A percentile compares a stretch with the other conserved stretches of the same genome.
Evolutionary conservation across 768 basidiomycete species (phyloP).

Genomic region (Gymnopilus dilepis): DNA sequence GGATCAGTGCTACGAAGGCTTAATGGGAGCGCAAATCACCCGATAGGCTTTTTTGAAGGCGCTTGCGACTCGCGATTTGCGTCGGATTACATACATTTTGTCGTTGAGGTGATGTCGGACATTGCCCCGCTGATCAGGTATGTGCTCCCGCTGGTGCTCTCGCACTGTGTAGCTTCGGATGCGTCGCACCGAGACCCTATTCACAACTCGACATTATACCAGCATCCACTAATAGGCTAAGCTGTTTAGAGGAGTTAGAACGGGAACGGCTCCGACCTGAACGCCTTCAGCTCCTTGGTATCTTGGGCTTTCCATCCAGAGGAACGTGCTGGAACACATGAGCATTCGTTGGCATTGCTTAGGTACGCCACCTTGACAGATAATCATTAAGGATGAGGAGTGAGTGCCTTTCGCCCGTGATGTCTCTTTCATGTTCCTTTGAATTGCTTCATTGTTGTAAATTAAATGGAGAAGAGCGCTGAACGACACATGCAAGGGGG

Average conservation of each 20-base stretch:
- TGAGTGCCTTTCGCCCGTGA: constrained; percentile 7
- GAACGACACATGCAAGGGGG: neutral
- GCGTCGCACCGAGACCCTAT: neutral
- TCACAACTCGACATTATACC: neutral
- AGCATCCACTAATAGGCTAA: neutral
- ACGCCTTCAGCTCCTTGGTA: neutral
- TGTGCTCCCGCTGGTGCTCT: neutral
- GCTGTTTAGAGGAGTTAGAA: neutral
- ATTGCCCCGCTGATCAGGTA: neutral
- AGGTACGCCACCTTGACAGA: constrained; percentile 14
- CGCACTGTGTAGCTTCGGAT: neutral
- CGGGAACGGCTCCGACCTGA: constrained; percentile 4
- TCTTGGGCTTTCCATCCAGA: neutral
- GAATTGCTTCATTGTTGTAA: neutral
- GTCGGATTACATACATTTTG: neutral
- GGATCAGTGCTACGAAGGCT: neutral
- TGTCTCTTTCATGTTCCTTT: constrained; percentile 2
- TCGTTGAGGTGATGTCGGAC: neutral
- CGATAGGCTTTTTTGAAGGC: neutral
- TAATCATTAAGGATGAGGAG: constrained; percentile 2
- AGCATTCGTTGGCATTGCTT: neutral
- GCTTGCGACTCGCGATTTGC: neutral
- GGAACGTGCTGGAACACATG: constrained; percentile 2
- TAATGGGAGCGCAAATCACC: constrained; percentile 6
- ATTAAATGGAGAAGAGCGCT: constrained; percentile 8